Evolutionary conservation across 805 yeast species (phyloP), one percentile per base, ranked within the genome.

Genomic region (Spathaspora sp.): DNA sequence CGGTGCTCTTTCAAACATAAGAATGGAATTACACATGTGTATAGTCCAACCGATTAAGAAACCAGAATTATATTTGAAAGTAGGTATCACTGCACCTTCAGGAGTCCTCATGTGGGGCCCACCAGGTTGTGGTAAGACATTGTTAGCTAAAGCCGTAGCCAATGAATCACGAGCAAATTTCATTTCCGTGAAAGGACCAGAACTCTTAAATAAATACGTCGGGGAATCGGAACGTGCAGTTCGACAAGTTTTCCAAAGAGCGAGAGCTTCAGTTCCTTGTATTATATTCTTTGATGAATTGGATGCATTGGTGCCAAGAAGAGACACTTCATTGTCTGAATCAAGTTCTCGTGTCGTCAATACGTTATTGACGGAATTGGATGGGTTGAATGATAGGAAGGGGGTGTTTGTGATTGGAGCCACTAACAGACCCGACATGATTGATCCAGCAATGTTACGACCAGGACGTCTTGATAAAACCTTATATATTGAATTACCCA

Each of bases 71-170:
- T 94, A 88, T 64, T 85, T 83, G 56, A 83, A 85, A 53, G 97
- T 92, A 10, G 99, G 99, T 67, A 92, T 94, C 43, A 83, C 90
- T 50, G 97, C 97, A 0, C 98, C 98, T 2, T 91, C 97, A 0
- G 99, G 99, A 52, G 99, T 94, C 1, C 72, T 94, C 23, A 80
- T 94, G 77, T 94, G 99, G 99, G 99, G 99, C 0, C 99, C 99
- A 1, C 99, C 99, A 2, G 99, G 99, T 38, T 94, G 98, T 73
- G 99, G 99, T 78, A 94, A 94, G 65, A 94, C 99, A 0, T 75
- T 94, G 47, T 75, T 94, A 28, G 98, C 98, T 0, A 94, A 94
- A 63, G 99, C 99, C 1, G 98, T 94, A 2, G 99, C 99, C 10
- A 93, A 93, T 65, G 98, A 94, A 68, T 90, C 97, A 0, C 80